Evolutionary conservation across 2,329 filamentous ascomycete genomes (phyloP).

Genomic region (Calonectria honghensis): DNA sequence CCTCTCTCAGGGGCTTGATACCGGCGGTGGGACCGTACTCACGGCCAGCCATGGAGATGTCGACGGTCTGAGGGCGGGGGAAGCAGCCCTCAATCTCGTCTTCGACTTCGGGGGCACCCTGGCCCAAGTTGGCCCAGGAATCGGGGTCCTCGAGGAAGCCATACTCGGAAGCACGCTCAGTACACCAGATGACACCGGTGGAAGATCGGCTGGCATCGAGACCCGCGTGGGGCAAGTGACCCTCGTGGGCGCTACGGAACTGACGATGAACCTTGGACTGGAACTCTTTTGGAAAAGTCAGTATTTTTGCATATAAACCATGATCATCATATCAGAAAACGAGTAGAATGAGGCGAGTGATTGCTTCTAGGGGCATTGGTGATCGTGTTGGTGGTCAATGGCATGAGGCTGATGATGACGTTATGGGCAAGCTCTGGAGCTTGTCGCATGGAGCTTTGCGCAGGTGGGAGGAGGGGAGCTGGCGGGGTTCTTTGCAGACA

Average conservation of each 20-base stretch:
- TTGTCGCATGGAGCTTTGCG: conserved; percentile 35
- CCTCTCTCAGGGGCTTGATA: conserved; percentile 91
- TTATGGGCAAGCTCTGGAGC: conserved; percentile 45
- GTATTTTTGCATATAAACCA: conserved; percentile 42
- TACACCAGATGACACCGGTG: conserved; percentile 96
- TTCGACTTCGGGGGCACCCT: conserved; percentile 95
- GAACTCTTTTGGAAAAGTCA: conserved; percentile 74
- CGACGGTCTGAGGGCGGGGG: conserved; percentile 84
- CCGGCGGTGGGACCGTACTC: conserved; percentile 97
- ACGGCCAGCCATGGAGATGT: conserved; percentile 84
- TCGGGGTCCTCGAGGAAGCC: conserved; percentile 89
- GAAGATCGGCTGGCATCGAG: conserved; percentile 91
- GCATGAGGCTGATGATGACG: conserved; percentile 44
- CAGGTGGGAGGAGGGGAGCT: conserved; percentile 25
- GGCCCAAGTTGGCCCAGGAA: conserved; percentile 93
- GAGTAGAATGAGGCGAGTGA: not conserved
- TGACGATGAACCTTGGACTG: conserved; percentile 90
- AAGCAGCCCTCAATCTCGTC: conserved; percentile 95
- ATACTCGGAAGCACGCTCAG: conserved; percentile 90
- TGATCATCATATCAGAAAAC: not conserved
- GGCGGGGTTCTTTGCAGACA: conserved; percentile 45
- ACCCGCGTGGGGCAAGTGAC: conserved; percentile 92
- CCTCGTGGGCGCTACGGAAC: conserved; percentile 92
- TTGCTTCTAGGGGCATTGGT: not conserved
- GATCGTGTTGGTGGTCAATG: conserved; percentile 21